Base-by-base conservation (phyloP, 106 monocot species). In the Gastrodia elata region DNA sequence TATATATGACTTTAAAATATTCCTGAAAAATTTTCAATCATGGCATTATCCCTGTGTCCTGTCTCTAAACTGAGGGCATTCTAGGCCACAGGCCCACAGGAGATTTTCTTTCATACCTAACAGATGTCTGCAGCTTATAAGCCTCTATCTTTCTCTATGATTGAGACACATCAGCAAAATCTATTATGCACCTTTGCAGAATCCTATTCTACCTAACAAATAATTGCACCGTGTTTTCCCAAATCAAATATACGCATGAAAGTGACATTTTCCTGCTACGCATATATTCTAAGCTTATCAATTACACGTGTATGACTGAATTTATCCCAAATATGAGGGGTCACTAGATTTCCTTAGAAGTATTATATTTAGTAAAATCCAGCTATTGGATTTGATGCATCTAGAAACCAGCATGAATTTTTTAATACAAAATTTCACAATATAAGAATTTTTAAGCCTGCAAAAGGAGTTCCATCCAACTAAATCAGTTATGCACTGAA, bases 111-210 rank as follows among this genome's bases (percentile, higher is more conserved):
- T 61, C 61, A 32, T 61, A 61, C 61, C 61, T 61, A 61, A 61
- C 13, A 61, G 32, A 61, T 32, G 28, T 24, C 20, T 7, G 32
- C 8, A 44, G 15, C 43, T 44, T 1, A 11, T 61, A 4, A 13
- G 30, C 27, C 13, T 30, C 61, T 32, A 52, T 61, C 30, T 61
- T 61, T 13, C 61, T 28, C 14, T 10, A 32, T 32, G 61, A 61
- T 61, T 61, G 27, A 61, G 61, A 61, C 61, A 30, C 30, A 27
- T 61, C 61, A 61, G 14, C 61, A 61, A 61, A 13, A 32, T 32
- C 13, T 61, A 52, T 14, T 61, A 24, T 30, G 32, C 27, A 61
- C 27, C 32, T 32, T 61, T 4, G 8, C 30, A 32, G 61, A 61
- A 30, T 32, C 61, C 27, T 30, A 11, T 8, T 32, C 28, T 32